A percentile compares a stretch with the other conserved stretches of the same genome.
These are phyloP conservation scores for Ceratocystis destructans DNA, from an alignment of 2,329 filamentous ascomycete species.

Conservation along the genomic window DNA sequence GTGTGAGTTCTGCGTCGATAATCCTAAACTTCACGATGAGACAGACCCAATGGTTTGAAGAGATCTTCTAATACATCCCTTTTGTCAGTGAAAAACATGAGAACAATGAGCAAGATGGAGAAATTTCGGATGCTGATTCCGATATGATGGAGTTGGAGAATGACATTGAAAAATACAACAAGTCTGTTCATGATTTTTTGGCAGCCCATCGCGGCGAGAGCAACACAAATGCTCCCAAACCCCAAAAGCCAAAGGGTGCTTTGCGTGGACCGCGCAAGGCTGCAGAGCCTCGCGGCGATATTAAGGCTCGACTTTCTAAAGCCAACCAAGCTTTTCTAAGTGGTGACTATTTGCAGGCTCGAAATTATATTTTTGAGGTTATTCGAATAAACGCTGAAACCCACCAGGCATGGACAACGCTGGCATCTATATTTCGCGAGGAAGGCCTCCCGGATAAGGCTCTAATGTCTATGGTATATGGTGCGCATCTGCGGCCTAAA, in stretches of 20 bases:
- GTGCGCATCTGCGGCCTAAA: conserved; percentile 49
- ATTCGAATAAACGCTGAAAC: conserved; percentile 57
- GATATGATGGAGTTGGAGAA: conserved; percentile 33
- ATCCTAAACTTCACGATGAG: background rate
- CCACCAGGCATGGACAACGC: conserved; percentile 48
- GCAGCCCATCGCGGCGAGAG: conserved; percentile 25
- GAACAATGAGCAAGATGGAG: conserved; percentile 20
- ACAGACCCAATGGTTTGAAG: background rate
- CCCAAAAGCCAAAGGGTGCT: conserved; percentile 22
- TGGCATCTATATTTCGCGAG: conserved; percentile 48
- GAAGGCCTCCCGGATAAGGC: conserved; percentile 43
- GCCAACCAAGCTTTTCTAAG: conserved; percentile 56
- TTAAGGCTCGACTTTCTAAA: conserved; percentile 51
- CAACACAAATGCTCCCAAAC: background rate
- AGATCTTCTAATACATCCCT: background rate
- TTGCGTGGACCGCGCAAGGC: conserved; percentile 41
- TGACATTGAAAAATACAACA: conserved; percentile 33
- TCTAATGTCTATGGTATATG: conserved; percentile 46
- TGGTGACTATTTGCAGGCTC: conserved; percentile 45
- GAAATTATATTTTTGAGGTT: conserved; percentile 46
- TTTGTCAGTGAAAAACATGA: background rate
- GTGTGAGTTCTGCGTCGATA: background rate
- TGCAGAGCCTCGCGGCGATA: conserved; percentile 55
- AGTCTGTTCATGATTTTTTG: conserved; percentile 31
- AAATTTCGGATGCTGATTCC: conserved; percentile 32